phyloP scores from a whole-genome alignment of 768 basidiomycete genomes.

The Mycena galopus region DNA sequence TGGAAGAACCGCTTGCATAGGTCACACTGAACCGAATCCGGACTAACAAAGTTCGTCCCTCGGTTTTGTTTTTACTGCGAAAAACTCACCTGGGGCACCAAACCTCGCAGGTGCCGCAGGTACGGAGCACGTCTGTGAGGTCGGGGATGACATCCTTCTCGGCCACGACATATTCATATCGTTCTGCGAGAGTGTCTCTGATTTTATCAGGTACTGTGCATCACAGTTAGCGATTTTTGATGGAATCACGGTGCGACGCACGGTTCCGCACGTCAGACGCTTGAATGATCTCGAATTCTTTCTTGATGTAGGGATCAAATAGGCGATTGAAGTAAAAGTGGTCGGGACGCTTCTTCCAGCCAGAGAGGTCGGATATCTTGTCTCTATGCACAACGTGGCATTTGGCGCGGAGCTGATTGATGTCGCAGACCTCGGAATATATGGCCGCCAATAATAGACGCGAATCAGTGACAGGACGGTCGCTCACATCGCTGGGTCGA shows the following conservation, averaged over 20 bases:
- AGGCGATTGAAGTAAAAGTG: constrained; percentile 96
- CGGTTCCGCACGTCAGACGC: constrained; percentile 89
- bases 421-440: constrained; percentile 96
- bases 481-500: constrained; percentile 95
- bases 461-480: constrained; percentile 90
- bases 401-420: constrained; percentile 91
- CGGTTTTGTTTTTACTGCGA: constrained; percentile 1
- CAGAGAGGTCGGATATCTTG: constrained; percentile 92
- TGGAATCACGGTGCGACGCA: constrained; percentile 57
- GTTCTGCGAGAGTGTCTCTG: constrained; percentile 77
- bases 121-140: constrained; percentile 86
- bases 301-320: constrained; percentile 98
- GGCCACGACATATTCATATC: constrained; percentile 96
- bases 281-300: constrained; percentile 96
- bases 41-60: constrained; percentile 56
- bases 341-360: constrained; percentile 95
- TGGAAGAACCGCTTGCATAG: constrained; percentile 95
- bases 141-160: constrained; percentile 95
- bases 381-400: constrained; percentile 96
- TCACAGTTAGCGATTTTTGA: constrained; percentile 38
- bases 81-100: constrained; percentile 89
- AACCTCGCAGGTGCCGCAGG: constrained; percentile 86
- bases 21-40: constrained; percentile 90
- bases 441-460: constrained; percentile 95
- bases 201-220: constrained; percentile 84